Percentiles rank a stretch among this genome's conserved stretches.
Evolutionary conservation across 2,329 filamentous ascomycete species (phyloP).

Genomic region (Hirsutella minnesotensis): DNA sequence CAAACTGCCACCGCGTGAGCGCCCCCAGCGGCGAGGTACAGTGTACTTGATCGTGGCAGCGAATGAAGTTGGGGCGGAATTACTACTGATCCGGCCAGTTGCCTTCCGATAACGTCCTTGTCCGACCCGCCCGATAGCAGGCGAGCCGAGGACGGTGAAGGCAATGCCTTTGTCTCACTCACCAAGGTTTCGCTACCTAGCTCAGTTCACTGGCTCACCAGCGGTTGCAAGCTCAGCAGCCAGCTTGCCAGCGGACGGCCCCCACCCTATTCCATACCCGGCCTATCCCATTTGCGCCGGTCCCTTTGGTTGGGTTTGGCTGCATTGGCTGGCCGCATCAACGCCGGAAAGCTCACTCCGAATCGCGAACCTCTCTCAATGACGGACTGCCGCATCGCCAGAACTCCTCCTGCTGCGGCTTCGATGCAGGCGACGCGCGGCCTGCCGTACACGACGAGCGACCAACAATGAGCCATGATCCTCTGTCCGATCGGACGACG

Average conservation of each 20-base stretch:
- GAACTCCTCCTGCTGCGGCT: slow-evolving; percentile 13
- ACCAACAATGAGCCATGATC: slow-evolving; percentile 41
- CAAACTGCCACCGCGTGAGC: no score
- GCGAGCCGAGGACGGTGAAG: no score
- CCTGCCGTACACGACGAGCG: slow-evolving; percentile 20
- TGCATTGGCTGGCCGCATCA: neutral
- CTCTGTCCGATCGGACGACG: slow-evolving; percentile 1
- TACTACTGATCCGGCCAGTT: slow-evolving; percentile 5
- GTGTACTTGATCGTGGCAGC: no score
- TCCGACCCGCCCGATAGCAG: no score
- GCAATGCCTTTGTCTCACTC: no score
- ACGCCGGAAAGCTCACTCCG: neutral
- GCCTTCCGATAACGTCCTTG: no score
- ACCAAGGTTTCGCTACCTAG: no score
- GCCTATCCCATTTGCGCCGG: neutral
- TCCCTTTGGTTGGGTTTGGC: neutral
- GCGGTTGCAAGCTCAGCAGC: neutral
- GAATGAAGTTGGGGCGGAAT: no score
- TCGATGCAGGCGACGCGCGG: slow-evolving; percentile 17
- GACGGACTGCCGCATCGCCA: slow-evolving; percentile 6
- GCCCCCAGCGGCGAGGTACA: no score
- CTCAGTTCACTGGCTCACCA: no score
- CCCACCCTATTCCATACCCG: neutral
- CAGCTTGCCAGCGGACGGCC: neutral
- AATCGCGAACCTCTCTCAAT: slow-evolving; percentile 6